phyloP scores from a whole-genome alignment of 2,329 filamentous ascomycete species.

The Trichoderma sp. region DNA sequence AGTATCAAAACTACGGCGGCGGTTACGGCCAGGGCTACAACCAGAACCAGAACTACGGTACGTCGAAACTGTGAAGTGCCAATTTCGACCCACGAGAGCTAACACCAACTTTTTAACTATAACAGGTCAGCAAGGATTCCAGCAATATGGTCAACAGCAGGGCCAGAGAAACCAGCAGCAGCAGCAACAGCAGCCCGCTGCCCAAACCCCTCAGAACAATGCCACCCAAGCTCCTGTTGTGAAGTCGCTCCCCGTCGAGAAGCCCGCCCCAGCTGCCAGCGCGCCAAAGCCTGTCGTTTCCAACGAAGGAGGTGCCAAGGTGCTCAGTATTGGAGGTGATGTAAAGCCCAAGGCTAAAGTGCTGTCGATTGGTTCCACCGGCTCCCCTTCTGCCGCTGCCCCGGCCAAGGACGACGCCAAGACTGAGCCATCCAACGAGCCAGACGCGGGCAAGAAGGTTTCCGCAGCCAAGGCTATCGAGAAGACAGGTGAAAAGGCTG shows the following conservation, averaged over 20 bases:
- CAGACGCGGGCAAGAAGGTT: conserved; percentile 78
- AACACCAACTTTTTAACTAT: background rate
- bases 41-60: conserved; percentile 43
- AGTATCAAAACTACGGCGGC: conserved; percentile 52
- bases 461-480: conserved; percentile 85
- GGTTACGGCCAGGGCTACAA: conserved; percentile 51
- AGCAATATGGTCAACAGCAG: conserved; percentile 51
- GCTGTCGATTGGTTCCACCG: conserved; percentile 39
- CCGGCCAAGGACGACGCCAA: conserved; percentile 46
- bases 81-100: background rate
- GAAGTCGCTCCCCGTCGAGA: conserved; percentile 27
- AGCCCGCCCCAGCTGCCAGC: conserved; percentile 42
- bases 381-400: conserved; percentile 25
- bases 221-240: conserved; percentile 48
- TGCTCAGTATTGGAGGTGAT: conserved; percentile 64
- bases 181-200: conserved; percentile 26
- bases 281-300: conserved; percentile 50
- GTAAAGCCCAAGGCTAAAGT: conserved; percentile 53
- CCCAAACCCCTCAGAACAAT: conserved; percentile 12
- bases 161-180: conserved; percentile 19
- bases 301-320: conserved; percentile 60
- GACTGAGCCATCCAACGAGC: conserved; percentile 46
- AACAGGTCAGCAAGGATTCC: conserved; percentile 51
- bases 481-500: conserved; percentile 71
- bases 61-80: conserved; percentile 10